Evolutionary conservation across 2,329 filamentous ascomycete species (phyloP).

Genomic region (Pseudogymnoascus sp.): DNA sequence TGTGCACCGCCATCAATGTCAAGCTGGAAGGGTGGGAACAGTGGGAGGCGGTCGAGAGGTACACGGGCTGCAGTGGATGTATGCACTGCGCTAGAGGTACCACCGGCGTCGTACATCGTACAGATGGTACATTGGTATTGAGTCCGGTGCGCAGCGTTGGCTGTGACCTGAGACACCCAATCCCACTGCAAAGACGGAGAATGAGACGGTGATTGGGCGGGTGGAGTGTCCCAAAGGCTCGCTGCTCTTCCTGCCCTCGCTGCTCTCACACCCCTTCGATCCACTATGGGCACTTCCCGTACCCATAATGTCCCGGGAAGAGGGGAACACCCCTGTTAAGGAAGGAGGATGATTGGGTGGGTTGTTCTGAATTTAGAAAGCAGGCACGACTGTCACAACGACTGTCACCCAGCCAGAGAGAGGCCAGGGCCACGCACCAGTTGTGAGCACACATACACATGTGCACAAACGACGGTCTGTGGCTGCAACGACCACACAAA

Average conservation of each 20-base stretch:
- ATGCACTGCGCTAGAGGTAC: constrained; percentile 1
- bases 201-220: background rate
- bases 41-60: background rate
- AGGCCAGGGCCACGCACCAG: background rate
- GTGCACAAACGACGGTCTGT: background rate
- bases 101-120: background rate
- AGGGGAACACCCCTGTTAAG: background rate
- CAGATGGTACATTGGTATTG: background rate
- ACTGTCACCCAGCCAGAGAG: background rate
- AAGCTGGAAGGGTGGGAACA: background rate
- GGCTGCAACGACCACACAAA: background rate
- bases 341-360: background rate
- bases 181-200: background rate
- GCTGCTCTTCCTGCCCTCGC: background rate
- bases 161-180: constrained; percentile 4
- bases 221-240: background rate
- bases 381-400: background rate
- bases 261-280: constrained; percentile 3
- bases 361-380: constrained; percentile 7
- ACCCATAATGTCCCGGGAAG: constrained; percentile 5
- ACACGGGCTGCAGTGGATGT: constrained; percentile 5
- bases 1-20: background rate
- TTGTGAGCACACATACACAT: background rate
- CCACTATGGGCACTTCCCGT: constrained; percentile 4
- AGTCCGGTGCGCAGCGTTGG: background rate